A percentile compares a stretch with the other conserved stretches of the same genome.
Evolutionary conservation across 371 early-diverging fungal genomes (phyloP).

Genomic region (Nematocida sp.): DNA sequence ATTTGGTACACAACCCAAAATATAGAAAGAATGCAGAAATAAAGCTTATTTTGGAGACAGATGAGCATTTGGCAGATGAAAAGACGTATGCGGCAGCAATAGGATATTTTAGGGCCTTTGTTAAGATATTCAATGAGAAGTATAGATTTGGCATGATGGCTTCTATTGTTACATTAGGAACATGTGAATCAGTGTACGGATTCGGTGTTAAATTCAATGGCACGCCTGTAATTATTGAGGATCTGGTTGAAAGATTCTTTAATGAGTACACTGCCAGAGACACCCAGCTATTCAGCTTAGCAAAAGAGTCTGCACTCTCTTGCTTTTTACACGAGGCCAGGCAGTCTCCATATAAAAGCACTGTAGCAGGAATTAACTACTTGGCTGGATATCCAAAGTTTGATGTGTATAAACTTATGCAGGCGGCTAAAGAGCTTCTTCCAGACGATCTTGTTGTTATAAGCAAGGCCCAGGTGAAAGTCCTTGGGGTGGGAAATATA

Average conservation of each 20-base stretch:
- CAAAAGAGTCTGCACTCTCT: slow-evolving; percentile 49
- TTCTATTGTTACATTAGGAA: slow-evolving; percentile 8
- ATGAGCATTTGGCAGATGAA: neutral
- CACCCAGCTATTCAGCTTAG: slow-evolving; percentile 35
- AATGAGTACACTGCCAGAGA: slow-evolving; percentile 21
- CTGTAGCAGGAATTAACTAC: slow-evolving; percentile 14
- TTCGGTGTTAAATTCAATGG: slow-evolving; percentile 37
- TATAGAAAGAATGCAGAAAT: slow-evolving; percentile 56
- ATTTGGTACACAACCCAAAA: slow-evolving; percentile 49
- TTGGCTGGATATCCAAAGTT: slow-evolving; percentile 6
- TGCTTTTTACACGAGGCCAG: slow-evolving; percentile 17
- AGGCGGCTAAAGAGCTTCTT: slow-evolving; percentile 12
- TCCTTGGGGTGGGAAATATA: slow-evolving; percentile 35
- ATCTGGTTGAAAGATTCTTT: slow-evolving; percentile 54
- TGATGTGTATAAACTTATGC: slow-evolving; percentile 6
- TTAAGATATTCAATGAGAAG: slow-evolving; percentile 50
- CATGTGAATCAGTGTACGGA: neutral
- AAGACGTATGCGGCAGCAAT: slow-evolving; percentile 37
- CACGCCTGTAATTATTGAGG: slow-evolving; percentile 40
- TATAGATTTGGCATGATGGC: slow-evolving; percentile 40
- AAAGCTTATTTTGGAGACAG: slow-evolving; percentile 23
- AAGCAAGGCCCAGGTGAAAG: slow-evolving; percentile 10
- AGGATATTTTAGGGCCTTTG: slow-evolving; percentile 35
- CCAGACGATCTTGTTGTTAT: slow-evolving; percentile 26
- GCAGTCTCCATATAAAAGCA: slow-evolving; percentile 40